Evolutionary conservation across 2,329 filamentous ascomycete species (phyloP).

Genomic region (Coniochaeta pulveracea): DNA sequence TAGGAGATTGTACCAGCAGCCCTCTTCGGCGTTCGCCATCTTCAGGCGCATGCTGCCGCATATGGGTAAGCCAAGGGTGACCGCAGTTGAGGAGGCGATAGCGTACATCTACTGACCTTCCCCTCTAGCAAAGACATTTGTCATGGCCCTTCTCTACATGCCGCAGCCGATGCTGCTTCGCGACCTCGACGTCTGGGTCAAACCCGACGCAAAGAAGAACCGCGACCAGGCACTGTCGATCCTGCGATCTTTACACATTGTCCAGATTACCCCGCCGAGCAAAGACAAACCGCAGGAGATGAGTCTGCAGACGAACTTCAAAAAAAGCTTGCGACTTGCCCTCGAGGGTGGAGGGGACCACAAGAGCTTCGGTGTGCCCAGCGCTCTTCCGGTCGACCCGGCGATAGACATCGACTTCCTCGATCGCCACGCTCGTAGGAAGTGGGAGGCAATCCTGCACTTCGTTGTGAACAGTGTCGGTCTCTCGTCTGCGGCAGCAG

Average conservation of each 20-base stretch:
- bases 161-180: conserved; percentile 66
- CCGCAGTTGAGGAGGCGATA: too few species aligned
- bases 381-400: conserved; percentile 47
- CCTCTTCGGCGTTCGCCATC: conserved; percentile 87
- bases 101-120: too few species aligned
- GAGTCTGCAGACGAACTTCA: conserved; percentile 71
- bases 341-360: conserved; percentile 79
- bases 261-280: conserved; percentile 50
- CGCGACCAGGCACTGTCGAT: conserved; percentile 76
- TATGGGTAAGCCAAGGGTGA: conserved; percentile 58
- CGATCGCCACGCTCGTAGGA: conserved; percentile 73
- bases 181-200: conserved; percentile 80
- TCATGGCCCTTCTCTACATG: conserved; percentile 92
- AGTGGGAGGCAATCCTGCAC: conserved; percentile 94
- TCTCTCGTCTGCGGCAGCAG: conserved; percentile 32
- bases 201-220: conserved; percentile 52
- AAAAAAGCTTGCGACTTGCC: conserved; percentile 70
- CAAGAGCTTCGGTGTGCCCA: conserved; percentile 84
- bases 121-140: conserved; percentile 75
- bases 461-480: conserved; percentile 77
- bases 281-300: conserved; percentile 60
- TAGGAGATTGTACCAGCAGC: conserved; percentile 86
- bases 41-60: conserved; percentile 96
- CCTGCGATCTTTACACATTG: conserved; percentile 76
- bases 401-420: conserved; percentile 61